A percentile compares a stretch with the other conserved stretches of the same genome.
Conservation (phyloP, 1,284 basidiomycete species). For the Cutaneotrichosporon cutaneum region DNA sequence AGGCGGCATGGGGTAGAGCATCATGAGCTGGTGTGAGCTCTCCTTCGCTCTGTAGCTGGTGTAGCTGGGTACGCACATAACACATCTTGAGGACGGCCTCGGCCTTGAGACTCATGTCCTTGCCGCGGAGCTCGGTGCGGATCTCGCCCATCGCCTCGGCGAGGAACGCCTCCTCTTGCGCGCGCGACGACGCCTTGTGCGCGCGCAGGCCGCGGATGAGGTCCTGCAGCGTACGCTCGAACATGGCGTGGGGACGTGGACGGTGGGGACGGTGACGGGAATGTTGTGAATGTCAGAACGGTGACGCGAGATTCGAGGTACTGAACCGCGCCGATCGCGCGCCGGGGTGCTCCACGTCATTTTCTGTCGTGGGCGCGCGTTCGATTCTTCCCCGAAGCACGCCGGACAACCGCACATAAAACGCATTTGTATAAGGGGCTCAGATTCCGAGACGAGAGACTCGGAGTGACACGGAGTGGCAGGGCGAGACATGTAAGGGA, state of each 20-base stretch:
- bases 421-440: too few species aligned
- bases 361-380: neutral
- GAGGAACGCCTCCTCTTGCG: slow-evolving; percentile 55
- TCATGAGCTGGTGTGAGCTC: slow-evolving; percentile 48
- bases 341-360: neutral
- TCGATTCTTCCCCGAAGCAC: neutral
- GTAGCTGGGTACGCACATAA: slow-evolving; percentile 66
- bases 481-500: neutral
- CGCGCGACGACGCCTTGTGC: slow-evolving; percentile 51
- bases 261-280: neutral
- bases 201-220: slow-evolving; percentile 83
- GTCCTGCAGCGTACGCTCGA: slow-evolving; percentile 89
- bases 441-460: too few species aligned
- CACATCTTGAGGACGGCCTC: slow-evolving; percentile 93
- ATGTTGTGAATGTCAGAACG: neutral
- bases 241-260: slow-evolving; percentile 59
- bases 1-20: slow-evolving; percentile 55
- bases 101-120: slow-evolving; percentile 96
- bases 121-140: slow-evolving; percentile 80
- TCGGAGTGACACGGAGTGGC: too few species aligned
- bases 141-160: slow-evolving; percentile 65
- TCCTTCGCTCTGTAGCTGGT: too few species aligned
- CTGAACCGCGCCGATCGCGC: neutral
- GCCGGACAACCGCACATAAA: too few species aligned
- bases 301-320: neutral